phyloP scores from a whole-genome alignment of 2,329 filamentous ascomycete species.

The Alternaria sp. region DNA sequence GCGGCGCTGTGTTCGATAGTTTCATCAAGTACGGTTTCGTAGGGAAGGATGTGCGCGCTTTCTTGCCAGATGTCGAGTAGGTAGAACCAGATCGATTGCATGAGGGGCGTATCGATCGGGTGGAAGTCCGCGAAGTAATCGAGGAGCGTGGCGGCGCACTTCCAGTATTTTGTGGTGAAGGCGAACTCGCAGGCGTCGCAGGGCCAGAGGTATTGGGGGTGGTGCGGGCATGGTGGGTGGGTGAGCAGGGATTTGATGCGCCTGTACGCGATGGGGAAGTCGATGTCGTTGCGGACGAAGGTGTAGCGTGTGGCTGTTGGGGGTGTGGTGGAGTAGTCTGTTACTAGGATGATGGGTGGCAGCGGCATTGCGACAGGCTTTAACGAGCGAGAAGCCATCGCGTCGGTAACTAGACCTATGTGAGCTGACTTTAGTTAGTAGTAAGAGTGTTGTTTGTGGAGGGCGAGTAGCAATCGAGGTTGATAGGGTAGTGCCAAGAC shows the following conservation, averaged over 20 bases:
- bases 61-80: slow-evolving; percentile 34
- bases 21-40: slow-evolving; percentile 3
- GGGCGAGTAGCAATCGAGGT: not conserved
- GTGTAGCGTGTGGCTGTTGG: not conserved
- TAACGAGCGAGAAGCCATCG: not conserved
- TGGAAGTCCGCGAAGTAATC: slow-evolving; percentile 43
- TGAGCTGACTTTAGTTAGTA: not conserved
- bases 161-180: slow-evolving; percentile 23
- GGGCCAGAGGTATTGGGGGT: slow-evolving; percentile 2
- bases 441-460: not conserved
- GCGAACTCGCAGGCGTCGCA: slow-evolving; percentile 6
- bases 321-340: not conserved
- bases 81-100: slow-evolving; percentile 37
- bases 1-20: not conserved
- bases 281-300: not conserved
- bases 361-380: not conserved
- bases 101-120: slow-evolving; percentile 20
- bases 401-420: not conserved
- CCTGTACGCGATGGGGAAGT: slow-evolving; percentile 10
- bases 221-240: slow-evolving; percentile 2
- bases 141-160: slow-evolving; percentile 21
- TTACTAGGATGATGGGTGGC: not conserved
- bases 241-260: slow-evolving; percentile 18
- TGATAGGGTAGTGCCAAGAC: slow-evolving; percentile 6
- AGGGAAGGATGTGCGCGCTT: not conserved